These are phyloP conservation scores for Heterobasidion parviporum DNA, from an alignment of 1,284 basidiomycete genomes.

Conservation along the genomic window DNA sequence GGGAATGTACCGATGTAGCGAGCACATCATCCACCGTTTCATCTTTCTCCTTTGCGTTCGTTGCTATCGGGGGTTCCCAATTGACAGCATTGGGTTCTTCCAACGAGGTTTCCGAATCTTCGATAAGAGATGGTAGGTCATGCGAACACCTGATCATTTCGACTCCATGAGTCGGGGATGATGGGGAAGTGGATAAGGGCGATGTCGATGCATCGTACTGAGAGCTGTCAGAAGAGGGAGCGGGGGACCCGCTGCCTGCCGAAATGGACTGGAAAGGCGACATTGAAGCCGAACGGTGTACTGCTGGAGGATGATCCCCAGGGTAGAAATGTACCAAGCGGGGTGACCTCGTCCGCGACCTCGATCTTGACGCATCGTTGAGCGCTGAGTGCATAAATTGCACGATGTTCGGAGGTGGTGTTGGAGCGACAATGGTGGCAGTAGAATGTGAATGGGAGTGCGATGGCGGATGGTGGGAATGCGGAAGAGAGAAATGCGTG, in stretches of 20 bases:
- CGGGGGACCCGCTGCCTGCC: constrained; percentile 25
- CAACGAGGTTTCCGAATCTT: neutral
- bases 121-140: neutral
- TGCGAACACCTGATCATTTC: neutral
- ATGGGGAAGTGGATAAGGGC: constrained; percentile 24
- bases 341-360: constrained; percentile 9
- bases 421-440: constrained; percentile 23
- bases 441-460: constrained; percentile 27
- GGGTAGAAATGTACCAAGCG: neutral
- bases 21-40: too few species aligned
- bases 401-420: constrained; percentile 18
- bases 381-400: neutral
- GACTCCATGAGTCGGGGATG: constrained; percentile 17
- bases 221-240: constrained; percentile 25
- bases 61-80: neutral
- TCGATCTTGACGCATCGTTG: constrained; percentile 4
- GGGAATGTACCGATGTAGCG: too few species aligned
- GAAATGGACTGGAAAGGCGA: constrained; percentile 22
- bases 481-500: constrained; percentile 6
- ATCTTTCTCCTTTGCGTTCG: neutral
- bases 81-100: neutral
- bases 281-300: constrained; percentile 2
- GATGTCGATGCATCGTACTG: constrained; percentile 24
- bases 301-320: constrained; percentile 5
- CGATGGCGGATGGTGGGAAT: constrained; percentile 1